phyloP scores from a whole-genome alignment of 345 rosid genomes.

The Ceriops tagal region DNA sequence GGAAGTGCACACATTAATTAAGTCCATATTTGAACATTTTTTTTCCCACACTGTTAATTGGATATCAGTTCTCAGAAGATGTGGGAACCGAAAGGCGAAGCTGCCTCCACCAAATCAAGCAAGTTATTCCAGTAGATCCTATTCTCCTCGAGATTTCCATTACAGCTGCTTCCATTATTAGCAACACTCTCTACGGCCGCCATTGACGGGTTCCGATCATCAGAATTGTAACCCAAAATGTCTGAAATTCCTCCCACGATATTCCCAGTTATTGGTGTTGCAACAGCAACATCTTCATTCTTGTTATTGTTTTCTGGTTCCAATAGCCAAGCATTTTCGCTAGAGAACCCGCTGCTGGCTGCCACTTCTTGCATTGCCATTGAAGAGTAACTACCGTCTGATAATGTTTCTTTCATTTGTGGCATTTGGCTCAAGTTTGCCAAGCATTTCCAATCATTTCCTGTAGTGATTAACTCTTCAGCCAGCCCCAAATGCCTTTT shows the following conservation, averaged over 20 bases:
- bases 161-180: conserved; percentile 9
- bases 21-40: too few relatives aligned
- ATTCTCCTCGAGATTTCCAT: conserved; percentile 28
- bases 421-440: conserved; percentile 8
- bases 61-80: conserved; percentile 9
- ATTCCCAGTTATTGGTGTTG: conserved; percentile 4
- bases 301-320: too few relatives aligned
- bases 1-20: too few relatives aligned
- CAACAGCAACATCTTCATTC: neutral
- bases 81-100: conserved; percentile 23
- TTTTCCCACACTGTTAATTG: too few relatives aligned
- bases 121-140: conserved; percentile 37
- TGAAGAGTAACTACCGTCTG: neutral
- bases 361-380: conserved; percentile 17
- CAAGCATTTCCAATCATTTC: conserved; percentile 9
- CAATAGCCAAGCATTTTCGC: too few relatives aligned
- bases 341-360: neutral
- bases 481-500: neutral
- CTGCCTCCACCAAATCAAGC: conserved; percentile 26
- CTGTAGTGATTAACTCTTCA: neutral
- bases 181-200: neutral
- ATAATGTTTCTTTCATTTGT: conserved; percentile 5
- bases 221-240: conserved; percentile 19
- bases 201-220: conserved; percentile 4
- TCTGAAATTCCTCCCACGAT: conserved; percentile 26